phyloP scores from a whole-genome alignment of 192 early-diverging fungal species.

The Coemansia sp. region DNA sequence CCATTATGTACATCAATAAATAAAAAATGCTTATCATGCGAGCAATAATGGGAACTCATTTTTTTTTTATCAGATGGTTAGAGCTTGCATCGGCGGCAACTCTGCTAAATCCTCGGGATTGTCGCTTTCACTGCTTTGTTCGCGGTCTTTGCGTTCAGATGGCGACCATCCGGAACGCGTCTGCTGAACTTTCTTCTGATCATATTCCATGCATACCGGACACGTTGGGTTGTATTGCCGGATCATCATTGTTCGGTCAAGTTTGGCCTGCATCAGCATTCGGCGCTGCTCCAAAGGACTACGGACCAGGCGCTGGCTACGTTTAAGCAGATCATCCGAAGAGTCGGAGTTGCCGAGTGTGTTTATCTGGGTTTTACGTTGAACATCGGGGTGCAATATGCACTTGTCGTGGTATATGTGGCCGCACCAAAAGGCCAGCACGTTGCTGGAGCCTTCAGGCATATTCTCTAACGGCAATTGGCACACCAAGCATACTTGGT shows the following conservation, averaged over 20 bases:
- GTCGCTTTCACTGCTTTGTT: neutral
- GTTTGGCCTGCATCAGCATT: slow-evolving; percentile 35
- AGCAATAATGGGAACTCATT: neutral
- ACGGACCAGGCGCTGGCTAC: slow-evolving; percentile 13
- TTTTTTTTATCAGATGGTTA: slow-evolving; percentile 1
- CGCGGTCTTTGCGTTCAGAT: slow-evolving; percentile 24
- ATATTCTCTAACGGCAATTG: slow-evolving; percentile 43
- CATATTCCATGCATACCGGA: slow-evolving; percentile 38
- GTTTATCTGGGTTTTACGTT: slow-evolving; percentile 31
- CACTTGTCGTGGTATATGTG: slow-evolving; percentile 88
- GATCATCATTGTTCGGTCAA: slow-evolving; percentile 40
- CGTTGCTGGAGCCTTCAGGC: slow-evolving; percentile 14
- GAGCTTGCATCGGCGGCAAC: slow-evolving; percentile 40
- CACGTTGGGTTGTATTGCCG: slow-evolving; percentile 25
- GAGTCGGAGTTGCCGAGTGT: neutral
- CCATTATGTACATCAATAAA: neutral
- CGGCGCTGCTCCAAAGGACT: slow-evolving; percentile 24
- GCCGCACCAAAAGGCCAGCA: slow-evolving; percentile 86
- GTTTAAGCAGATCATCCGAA: neutral
- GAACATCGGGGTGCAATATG: slow-evolving; percentile 61
- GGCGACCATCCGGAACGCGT: slow-evolving; percentile 34
- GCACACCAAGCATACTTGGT: slow-evolving; percentile 39
- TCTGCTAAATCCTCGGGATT: neutral
- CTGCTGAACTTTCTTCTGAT: slow-evolving; percentile 25
- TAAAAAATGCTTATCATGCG: slow-evolving; percentile 1